Evolutionary conservation across 2,329 filamentous ascomycete genomes (phyloP).

Genomic region (Pseudogymnoascus sp.): DNA sequence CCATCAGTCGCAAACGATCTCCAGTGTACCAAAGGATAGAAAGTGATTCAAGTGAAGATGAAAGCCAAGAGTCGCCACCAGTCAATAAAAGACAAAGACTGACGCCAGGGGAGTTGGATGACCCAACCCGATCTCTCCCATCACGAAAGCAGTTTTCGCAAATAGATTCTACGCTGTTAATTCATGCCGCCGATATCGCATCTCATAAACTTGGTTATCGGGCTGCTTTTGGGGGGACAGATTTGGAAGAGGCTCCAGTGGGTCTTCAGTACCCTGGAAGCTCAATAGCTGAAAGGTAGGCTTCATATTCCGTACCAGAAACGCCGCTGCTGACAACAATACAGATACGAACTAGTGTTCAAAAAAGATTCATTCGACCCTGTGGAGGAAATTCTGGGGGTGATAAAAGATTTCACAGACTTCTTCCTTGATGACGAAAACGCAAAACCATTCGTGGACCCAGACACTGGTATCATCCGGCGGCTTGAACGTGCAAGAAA

Average conservation of each 20-base stretch:
- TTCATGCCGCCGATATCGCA: constrained; percentile 52
- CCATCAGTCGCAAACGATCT: constrained; percentile 13
- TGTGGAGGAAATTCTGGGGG: constrained; percentile 62
- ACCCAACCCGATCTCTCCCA: constrained; percentile 23
- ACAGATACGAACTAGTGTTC: constrained; percentile 64
- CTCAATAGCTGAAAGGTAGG: constrained; percentile 58
- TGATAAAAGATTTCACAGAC: constrained; percentile 61
- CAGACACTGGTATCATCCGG: constrained; percentile 66
- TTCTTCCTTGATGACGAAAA: constrained; percentile 71
- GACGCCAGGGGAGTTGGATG: constrained; percentile 12
- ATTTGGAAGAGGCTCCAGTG: constrained; percentile 46
- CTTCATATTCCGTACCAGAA: not conserved
- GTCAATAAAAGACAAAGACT: constrained; percentile 13
- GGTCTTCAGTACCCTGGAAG: constrained; percentile 78
- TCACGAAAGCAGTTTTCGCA: constrained; percentile 23
- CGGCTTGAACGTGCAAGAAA: constrained; percentile 64
- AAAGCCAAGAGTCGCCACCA: constrained; percentile 7
- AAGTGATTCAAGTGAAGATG: constrained; percentile 14
- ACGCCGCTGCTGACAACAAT: constrained; percentile 8
- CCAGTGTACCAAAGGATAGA: constrained; percentile 17
- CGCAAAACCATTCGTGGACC: constrained; percentile 60
- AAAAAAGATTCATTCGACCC: constrained; percentile 75
- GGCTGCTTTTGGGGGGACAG: constrained; percentile 39
- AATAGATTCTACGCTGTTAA: constrained; percentile 25
- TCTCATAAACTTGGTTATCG: constrained; percentile 44